Conservation (phyloP, 2,329 filamentous ascomycete species). For the Stemphylium beticola region DNA sequence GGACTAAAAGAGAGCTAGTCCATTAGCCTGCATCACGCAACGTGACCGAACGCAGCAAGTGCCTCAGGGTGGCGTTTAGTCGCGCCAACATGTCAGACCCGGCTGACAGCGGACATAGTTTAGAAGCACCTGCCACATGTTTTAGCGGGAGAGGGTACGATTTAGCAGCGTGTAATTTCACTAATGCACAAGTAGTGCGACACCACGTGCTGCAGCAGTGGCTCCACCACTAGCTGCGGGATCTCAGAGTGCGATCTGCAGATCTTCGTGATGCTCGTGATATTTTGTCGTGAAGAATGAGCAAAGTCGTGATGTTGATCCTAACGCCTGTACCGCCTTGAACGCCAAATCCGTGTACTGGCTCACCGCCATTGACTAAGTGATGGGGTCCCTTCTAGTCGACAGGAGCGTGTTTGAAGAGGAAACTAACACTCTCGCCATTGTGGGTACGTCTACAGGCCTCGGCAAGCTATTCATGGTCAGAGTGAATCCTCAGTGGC, state of each 20-base stretch:
- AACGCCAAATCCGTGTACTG: conserved; percentile 24
- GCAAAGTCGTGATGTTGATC: conserved; percentile 10
- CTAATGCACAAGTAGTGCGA: conserved; percentile 24
- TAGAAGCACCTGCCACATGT: conserved; percentile 14
- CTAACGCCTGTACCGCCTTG: conserved; percentile 12
- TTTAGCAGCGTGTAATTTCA: conserved; percentile 15
- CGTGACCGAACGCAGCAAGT: conserved; percentile 4
- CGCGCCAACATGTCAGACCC: conserved; percentile 20
- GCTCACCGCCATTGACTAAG: conserved; percentile 13
- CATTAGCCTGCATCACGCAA: conserved; percentile 5
- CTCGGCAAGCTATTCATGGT: conserved; percentile 62
- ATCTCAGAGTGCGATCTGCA: conserved; percentile 14
- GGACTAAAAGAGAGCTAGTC: conserved; percentile 3
- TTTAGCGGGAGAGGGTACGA: conserved; percentile 17
- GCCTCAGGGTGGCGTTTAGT: conserved; percentile 7
- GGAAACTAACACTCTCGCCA: conserved; percentile 71
- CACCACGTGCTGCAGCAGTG: conserved; percentile 21
- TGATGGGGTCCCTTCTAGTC: conserved; percentile 35
- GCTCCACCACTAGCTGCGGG: conserved; percentile 17
- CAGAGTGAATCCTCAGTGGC: conserved; percentile 11
- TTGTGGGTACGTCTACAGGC: conserved; percentile 76
- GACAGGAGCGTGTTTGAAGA: conserved; percentile 71
- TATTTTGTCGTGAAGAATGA: conserved; percentile 2
- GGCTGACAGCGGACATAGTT: conserved; percentile 29
- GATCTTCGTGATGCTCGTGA: conserved; percentile 8